Percentiles rank a stretch among this genome's conserved stretches.
These are phyloP conservation scores for Linaria vulgaris DNA, from an alignment of 257 asterid genomes.

Conservation along the genomic window DNA sequence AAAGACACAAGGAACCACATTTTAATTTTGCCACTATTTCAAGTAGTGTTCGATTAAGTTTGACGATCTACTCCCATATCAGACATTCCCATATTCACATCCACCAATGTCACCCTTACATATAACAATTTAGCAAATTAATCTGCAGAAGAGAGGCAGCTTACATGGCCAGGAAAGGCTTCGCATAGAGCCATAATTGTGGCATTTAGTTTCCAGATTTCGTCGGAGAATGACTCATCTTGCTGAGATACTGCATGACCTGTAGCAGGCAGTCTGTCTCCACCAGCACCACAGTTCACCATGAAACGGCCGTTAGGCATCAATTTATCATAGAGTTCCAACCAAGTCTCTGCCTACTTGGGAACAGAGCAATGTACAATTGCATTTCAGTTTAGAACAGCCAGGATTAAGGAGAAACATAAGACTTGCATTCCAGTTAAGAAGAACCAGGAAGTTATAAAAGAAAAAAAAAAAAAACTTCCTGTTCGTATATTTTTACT, in stretches of 20 bases:
- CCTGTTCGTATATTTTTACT: too few species aligned
- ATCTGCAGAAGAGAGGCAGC: constrained; percentile 6
- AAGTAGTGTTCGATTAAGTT: not conserved
- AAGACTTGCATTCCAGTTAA: not conserved
- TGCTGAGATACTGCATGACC: constrained; percentile 16
- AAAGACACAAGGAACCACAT: not conserved
- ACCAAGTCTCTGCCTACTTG: constrained; percentile 64
- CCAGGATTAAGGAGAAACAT: constrained; percentile 9
- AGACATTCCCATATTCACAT: not conserved
- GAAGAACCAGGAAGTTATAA: too few species aligned
- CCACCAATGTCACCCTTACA: not conserved
- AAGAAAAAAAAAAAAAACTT: too few species aligned
- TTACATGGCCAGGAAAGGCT: constrained; percentile 75
- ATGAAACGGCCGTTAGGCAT: constrained; percentile 79
- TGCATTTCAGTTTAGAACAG: too few species aligned
- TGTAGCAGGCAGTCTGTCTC: constrained; percentile 24
- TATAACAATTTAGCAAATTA: not conserved
- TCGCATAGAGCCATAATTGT: constrained; percentile 58
- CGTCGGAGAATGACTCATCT: constrained; percentile 26
- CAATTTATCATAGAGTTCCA: constrained; percentile 46
- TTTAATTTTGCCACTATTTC: not conserved
- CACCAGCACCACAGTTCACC: constrained; percentile 78
- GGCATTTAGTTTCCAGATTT: constrained; percentile 46
- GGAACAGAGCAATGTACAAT: constrained; percentile 14
- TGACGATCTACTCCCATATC: not conserved